Percentiles rank a stretch among this genome's conserved stretches.
Conservation (phyloP, 2,329 filamentous ascomycete species). For the Fusarium lateritium region DNA sequence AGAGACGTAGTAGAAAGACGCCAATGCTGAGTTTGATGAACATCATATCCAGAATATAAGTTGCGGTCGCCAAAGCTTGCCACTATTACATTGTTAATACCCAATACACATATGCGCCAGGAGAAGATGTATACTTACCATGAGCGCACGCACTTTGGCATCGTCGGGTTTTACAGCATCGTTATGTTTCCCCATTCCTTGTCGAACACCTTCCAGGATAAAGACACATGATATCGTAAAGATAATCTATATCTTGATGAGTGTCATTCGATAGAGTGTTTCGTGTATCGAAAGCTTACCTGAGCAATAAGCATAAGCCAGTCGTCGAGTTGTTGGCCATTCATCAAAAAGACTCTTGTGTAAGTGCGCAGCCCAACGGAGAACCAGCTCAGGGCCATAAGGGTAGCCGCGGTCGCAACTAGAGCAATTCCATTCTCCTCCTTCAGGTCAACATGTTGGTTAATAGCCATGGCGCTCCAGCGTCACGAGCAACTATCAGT, state of each 20-base stretch:
- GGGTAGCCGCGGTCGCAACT: slow-evolving; percentile 54
- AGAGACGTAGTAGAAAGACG: slow-evolving; percentile 65
- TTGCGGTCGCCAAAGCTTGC: slow-evolving; percentile 66
- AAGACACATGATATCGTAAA: slow-evolving; percentile 65
- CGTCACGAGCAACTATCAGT: slow-evolving; percentile 37
- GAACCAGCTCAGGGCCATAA: slow-evolving; percentile 60
- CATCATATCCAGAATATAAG: slow-evolving; percentile 68
- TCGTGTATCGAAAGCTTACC: slow-evolving; percentile 52
- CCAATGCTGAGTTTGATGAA: slow-evolving; percentile 71
- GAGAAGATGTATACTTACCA: slow-evolving; percentile 52
- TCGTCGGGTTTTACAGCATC: slow-evolving; percentile 57
- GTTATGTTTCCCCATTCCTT: slow-evolving; percentile 65
- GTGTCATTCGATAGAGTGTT: neutral
- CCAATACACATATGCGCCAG: neutral
- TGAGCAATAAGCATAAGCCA: slow-evolving; percentile 68
- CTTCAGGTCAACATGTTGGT: slow-evolving; percentile 51
- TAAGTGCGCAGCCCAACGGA: slow-evolving; percentile 62
- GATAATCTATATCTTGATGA: slow-evolving; percentile 52
- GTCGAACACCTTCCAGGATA: slow-evolving; percentile 59
- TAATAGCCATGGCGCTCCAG: slow-evolving; percentile 51
- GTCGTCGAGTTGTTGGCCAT: slow-evolving; percentile 65
- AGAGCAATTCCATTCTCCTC: slow-evolving; percentile 59
- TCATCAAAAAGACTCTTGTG: slow-evolving; percentile 61
- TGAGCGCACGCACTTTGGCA: slow-evolving; percentile 62
- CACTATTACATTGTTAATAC: slow-evolving; percentile 54